Conservation (phyloP, 331 rosid species). For the Saraca asoca region DNA sequence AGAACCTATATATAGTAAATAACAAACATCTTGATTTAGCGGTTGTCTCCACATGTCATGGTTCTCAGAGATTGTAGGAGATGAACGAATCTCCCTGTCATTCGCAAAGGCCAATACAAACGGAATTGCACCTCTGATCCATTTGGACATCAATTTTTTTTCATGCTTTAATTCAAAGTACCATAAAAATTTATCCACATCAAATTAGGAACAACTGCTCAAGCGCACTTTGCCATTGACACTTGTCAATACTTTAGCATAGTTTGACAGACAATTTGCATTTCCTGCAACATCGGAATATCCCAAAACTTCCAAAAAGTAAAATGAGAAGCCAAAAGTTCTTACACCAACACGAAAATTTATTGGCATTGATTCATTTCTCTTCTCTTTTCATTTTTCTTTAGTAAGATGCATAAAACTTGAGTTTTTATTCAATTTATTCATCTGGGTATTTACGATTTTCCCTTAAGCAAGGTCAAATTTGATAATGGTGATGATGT, state of each 20-base stretch:
- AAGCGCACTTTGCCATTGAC: conserved; percentile 37
- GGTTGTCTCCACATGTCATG: conserved; percentile 42
- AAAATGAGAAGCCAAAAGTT: conserved; percentile 33
- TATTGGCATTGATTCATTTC: background rate
- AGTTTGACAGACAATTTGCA: conserved; percentile 26
- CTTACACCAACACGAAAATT: conserved; percentile 33
- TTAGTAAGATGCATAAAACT: background rate
- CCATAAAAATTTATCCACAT: conserved; percentile 12
- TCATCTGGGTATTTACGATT: conserved; percentile 26
- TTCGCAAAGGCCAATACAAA: conserved; percentile 42
- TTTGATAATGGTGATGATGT: conserved; percentile 7
- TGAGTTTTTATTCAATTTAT: conserved; percentile 21
- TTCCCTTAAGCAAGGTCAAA: background rate
- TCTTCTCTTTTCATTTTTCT: background rate
- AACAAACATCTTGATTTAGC: conserved; percentile 39
- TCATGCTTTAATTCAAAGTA: conserved; percentile 27
- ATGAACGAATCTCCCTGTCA: conserved; percentile 45
- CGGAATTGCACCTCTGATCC: conserved; percentile 34
- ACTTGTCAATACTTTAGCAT: conserved; percentile 32
- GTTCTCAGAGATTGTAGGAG: conserved; percentile 58
- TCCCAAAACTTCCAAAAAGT: conserved; percentile 29
- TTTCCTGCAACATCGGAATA: conserved; percentile 30
- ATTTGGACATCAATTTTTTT: conserved; percentile 1
- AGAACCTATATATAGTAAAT: conserved; percentile 36
- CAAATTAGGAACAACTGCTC: conserved; percentile 27